Evolutionary conservation across 2,329 filamentous ascomycete species (phyloP), one percentile per base, ranked within the genome.

Genomic region (Fusarium sp.): DNA sequence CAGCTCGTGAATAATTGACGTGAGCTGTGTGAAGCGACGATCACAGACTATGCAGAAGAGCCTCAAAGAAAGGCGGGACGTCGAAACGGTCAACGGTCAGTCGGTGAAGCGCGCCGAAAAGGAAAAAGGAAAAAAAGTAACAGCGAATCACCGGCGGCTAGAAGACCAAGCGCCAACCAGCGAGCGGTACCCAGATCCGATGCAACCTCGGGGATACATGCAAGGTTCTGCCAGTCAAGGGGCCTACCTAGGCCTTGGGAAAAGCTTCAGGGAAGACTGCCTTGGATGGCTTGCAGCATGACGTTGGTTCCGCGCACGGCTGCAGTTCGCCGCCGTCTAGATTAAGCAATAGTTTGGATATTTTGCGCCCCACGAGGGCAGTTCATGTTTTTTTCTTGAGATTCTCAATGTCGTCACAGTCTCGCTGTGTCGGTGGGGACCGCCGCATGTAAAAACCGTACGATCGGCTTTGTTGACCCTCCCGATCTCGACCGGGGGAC

Each of bases 241-340:
- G 57, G 52, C 45, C 47, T 63, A 56, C 45, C 45, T 63, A 56
- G 57, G 40, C 56, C 25, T 40, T 52, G 68, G 54, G 66, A 72
- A 50, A 52, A 50, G 56, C 33, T 59, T 32, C 52, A 27, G 35
- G 37, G 59, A 43, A 63, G 38, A 27, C 33, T 57, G 54, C 56
- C 62, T 63, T 71, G 65, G 38, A 43, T 75, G 74, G 65, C 70
- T 57, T 63, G 65, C 50, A 65, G 47, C 56, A 69, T 71, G 69
- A 65, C 74, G 62, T 72, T 74, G 43, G 50, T 40, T 58, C 60
- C 58, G 61, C 38, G 61, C 72, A 69, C 70, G 69, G 71, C 60
- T 66, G 60, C 65, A 62, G 54, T 63, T 69, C 54, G 37, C 62
- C 59, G 64, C 38, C 63, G 56, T 59, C 58, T 60, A 67, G 40